These are phyloP conservation scores for Hibiscus mutabilis DNA, from an alignment of 345 rosid species.

Conservation along the genomic window DNA sequence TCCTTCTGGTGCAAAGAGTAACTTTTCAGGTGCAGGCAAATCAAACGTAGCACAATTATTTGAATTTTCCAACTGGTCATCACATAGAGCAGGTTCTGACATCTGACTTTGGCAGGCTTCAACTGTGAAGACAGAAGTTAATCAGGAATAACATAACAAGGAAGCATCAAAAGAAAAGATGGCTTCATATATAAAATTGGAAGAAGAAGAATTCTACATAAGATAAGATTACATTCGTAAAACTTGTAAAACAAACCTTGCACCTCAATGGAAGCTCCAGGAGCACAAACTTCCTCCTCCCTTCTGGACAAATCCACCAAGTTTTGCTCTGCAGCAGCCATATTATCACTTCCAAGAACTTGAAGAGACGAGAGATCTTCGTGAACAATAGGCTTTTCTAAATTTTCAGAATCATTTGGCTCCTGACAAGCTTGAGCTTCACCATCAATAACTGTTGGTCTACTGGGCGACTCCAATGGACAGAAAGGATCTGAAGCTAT, in stretches of 20 bases:
- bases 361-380: constrained; percentile 16
- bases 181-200: not conserved
- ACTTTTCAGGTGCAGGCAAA: constrained; percentile 69
- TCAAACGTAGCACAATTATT: constrained; percentile 30
- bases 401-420: constrained; percentile 18
- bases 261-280: constrained; percentile 28
- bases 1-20: constrained; percentile 52
- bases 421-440: constrained; percentile 32
- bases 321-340: constrained; percentile 12
- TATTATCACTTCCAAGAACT: constrained; percentile 14
- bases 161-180: not conserved
- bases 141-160: not conserved
- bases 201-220: not conserved
- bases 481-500: constrained; percentile 20
- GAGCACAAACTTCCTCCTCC: constrained; percentile 17
- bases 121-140: constrained; percentile 15
- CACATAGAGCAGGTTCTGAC: constrained; percentile 28
- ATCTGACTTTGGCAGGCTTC: constrained; percentile 32
- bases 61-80: constrained; percentile 32
- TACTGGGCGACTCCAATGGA: constrained; percentile 24
- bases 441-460: constrained; percentile 24
- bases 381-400: constrained; percentile 8
- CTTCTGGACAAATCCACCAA: constrained; percentile 15
- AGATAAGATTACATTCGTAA: constrained; percentile 8
- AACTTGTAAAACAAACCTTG: constrained; percentile 40